These are phyloP conservation scores for Penicillium brevicompactum DNA, from an alignment of 2,329 filamentous ascomycete genomes.

Conservation along the genomic window DNA sequence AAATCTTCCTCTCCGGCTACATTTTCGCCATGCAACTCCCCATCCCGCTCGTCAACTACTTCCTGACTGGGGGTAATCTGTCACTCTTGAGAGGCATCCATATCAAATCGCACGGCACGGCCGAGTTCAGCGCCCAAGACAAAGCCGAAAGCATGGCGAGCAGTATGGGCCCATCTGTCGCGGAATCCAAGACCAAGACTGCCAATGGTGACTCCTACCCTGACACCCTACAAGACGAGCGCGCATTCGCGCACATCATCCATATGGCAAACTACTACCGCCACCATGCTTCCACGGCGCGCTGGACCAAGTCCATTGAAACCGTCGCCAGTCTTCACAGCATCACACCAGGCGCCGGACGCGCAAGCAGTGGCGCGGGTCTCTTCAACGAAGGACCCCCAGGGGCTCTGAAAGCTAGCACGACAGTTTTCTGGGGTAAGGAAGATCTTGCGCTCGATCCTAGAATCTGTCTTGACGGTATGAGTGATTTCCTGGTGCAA, in stretches of 20 bases:
- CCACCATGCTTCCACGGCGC: conserved; percentile 47
- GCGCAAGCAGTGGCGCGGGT: conserved; percentile 41
- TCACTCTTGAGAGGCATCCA: conserved; percentile 51
- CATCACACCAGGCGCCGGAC: conserved; percentile 39
- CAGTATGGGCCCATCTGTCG: conserved; percentile 52
- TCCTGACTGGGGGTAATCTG: conserved; percentile 53
- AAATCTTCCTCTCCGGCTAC: conserved; percentile 55
- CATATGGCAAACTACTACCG: conserved; percentile 59
- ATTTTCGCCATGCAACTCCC: conserved; percentile 59
- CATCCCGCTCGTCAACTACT: conserved; percentile 44
- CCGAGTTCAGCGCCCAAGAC: conserved; percentile 34
- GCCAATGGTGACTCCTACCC: conserved; percentile 41
- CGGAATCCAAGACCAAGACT: conserved; percentile 45
- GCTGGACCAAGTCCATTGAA: conserved; percentile 57
- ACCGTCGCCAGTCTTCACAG: conserved; percentile 52
- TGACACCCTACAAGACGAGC: conserved; percentile 40
- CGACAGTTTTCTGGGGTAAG: conserved; percentile 58
- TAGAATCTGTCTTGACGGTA: conserved; percentile 54
- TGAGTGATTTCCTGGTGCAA: conserved; percentile 53
- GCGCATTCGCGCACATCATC: conserved; percentile 50
- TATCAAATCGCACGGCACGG: conserved; percentile 37
- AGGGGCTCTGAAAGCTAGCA: conserved; percentile 53
- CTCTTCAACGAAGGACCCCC: conserved; percentile 48
- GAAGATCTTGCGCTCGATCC: conserved; percentile 55
- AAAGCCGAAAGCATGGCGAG: conserved; percentile 54